Evolutionary conservation across 2,329 filamentous ascomycete genomes (phyloP).

Genomic region (Cytospora piceicola): DNA sequence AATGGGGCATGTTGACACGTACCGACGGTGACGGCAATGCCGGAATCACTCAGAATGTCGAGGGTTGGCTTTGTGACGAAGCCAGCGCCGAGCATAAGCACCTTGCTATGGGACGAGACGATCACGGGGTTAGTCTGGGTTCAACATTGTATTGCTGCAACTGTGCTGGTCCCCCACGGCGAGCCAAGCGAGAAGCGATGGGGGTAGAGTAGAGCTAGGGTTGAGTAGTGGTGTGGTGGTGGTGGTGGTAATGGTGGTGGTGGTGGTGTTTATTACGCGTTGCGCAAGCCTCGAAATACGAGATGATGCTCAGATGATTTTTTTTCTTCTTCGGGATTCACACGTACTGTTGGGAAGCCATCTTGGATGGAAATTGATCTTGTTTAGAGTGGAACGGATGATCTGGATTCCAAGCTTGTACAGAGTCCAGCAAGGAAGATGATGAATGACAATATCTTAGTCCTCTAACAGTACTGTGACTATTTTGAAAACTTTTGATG

Average conservation of each 20-base stretch:
- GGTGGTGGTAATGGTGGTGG: not conserved
- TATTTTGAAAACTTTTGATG: not conserved
- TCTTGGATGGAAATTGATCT: conserved; percentile 19
- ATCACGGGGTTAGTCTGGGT: conserved; percentile 14
- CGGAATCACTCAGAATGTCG: conserved; percentile 64
- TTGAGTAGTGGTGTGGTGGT: too few relatives aligned
- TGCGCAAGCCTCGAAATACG: conserved; percentile 8
- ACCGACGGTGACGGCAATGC: conserved; percentile 68
- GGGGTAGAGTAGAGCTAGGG: not conserved
- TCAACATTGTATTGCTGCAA: conserved; percentile 1
- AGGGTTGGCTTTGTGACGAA: conserved; percentile 68
- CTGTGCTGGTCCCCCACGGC: not conserved
- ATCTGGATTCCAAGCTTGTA: conserved; percentile 12
- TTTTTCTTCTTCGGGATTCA: too few relatives aligned
- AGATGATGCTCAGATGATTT: conserved; percentile 1
- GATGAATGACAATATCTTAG: not conserved
- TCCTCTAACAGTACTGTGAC: not conserved
- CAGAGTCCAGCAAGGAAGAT: not conserved
- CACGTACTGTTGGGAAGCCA: conserved; percentile 30
- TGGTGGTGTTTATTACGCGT: conserved; percentile 7
- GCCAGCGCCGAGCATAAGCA: conserved; percentile 56
- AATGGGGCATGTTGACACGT: conserved; percentile 37
- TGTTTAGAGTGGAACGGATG: conserved; percentile 5
- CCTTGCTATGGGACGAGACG: conserved; percentile 36
- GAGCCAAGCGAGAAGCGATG: not conserved